These are phyloP conservation scores for Chlamydomonas incerta DNA, from an alignment of 139 green algal species.

Conservation along the genomic window DNA sequence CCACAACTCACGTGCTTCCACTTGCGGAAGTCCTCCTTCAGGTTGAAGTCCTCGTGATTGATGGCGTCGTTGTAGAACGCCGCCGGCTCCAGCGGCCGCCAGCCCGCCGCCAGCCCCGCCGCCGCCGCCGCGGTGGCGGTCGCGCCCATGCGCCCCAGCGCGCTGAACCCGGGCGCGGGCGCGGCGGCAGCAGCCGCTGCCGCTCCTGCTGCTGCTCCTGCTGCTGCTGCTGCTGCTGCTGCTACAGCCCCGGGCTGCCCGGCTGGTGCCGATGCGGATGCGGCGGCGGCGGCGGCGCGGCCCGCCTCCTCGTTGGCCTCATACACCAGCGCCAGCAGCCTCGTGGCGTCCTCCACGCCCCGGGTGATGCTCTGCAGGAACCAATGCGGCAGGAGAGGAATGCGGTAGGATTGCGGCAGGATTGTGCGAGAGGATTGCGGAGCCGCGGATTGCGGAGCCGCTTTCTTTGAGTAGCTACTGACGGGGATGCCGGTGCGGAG, in stretches of 20 bases:
- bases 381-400: no score
- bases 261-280: no score
- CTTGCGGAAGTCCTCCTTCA: slow-evolving; percentile 77
- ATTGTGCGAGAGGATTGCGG: no score
- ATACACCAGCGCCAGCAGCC: slow-evolving; percentile 66
- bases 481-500: no score
- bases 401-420: no score
- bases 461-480: no score
- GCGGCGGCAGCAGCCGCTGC: no score
- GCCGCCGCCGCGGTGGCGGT: background rate
- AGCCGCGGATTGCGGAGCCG: no score
- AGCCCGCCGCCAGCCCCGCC: background rate
- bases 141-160: no score
- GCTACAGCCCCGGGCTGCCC: no score
- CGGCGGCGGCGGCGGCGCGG: background rate
- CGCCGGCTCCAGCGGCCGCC: slow-evolving; percentile 43
- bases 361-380: slow-evolving; percentile 50
- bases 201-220: no score
- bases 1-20: slow-evolving; percentile 65
- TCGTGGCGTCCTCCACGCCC: slow-evolving; percentile 49
- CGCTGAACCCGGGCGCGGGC: background rate
- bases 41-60: slow-evolving; percentile 84
- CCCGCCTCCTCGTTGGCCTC: slow-evolving; percentile 59
- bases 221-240: no score
- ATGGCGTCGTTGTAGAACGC: slow-evolving; percentile 86